Evolutionary conservation across 148 eudicot genomes (phyloP).

Genomic region (Rhododendron williamsianum): DNA sequence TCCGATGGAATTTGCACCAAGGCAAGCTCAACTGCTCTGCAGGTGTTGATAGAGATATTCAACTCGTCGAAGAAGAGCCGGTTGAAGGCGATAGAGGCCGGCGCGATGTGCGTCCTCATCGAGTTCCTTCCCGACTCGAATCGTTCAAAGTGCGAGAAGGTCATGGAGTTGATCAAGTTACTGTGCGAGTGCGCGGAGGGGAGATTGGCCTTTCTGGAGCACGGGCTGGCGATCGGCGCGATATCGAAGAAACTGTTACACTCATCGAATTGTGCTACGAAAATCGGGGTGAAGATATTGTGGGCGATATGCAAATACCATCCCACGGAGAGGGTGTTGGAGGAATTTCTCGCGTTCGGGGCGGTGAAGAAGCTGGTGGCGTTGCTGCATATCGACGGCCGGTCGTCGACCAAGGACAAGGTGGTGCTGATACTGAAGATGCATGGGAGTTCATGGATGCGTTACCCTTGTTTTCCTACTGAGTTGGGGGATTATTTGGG

Average conservation of each 20-base stretch:
- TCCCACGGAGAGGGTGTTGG: constrained; percentile 40
- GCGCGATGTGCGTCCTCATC: constrained; percentile 38
- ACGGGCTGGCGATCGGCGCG: constrained; percentile 29
- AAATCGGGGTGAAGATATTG: constrained; percentile 39
- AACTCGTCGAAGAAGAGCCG: constrained; percentile 32
- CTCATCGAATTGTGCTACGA: constrained; percentile 23
- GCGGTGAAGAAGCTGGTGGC: constrained; percentile 41
- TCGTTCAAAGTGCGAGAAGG: constrained; percentile 35
- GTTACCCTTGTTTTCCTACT: constrained; percentile 38
- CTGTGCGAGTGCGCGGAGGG: constrained; percentile 48
- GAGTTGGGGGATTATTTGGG: constrained; percentile 36
- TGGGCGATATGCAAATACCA: constrained; percentile 36
- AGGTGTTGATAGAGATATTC: constrained; percentile 26
- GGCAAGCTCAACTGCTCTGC: constrained; percentile 39
- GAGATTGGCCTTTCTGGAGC: constrained; percentile 37
- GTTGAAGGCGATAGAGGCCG: constrained; percentile 40
- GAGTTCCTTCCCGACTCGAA: constrained; percentile 44
- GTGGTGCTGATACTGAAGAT: constrained; percentile 33
- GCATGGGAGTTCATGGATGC: constrained; percentile 37
- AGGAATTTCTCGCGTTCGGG: constrained; percentile 39
- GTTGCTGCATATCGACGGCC: constrained; percentile 34
- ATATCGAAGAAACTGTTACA: constrained; percentile 36
- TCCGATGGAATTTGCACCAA: constrained; percentile 38
- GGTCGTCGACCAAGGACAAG: constrained; percentile 32
- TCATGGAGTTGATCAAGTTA: constrained; percentile 29